phyloP scores from a whole-genome alignment of 2,329 filamentous ascomycete genomes.

The Elsinoe batatas region DNA sequence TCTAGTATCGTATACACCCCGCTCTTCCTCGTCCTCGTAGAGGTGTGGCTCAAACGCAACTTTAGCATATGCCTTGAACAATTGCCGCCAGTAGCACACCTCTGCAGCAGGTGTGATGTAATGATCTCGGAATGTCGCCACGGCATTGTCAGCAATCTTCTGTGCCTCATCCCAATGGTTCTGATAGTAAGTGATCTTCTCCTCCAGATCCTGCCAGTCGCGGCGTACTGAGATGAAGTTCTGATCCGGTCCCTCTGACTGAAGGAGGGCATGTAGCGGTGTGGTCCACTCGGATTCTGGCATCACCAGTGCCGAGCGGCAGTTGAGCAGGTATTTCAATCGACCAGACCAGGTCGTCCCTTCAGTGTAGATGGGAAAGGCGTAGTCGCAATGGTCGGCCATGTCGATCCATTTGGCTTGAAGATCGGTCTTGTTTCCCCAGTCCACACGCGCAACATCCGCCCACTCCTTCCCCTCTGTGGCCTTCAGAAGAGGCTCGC shows the following conservation, averaged over 20 bases:
- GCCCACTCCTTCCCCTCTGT: constrained; percentile 27
- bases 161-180: constrained; percentile 19
- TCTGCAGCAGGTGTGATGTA: constrained; percentile 24
- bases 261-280: constrained; percentile 22
- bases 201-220: constrained; percentile 22
- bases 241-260: constrained; percentile 19
- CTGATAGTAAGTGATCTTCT: constrained; percentile 21
- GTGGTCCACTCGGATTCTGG: constrained; percentile 22
- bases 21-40: constrained; percentile 9
- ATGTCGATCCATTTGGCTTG: constrained; percentile 12
- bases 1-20: not conserved
- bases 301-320: constrained; percentile 21
- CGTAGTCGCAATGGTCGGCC: constrained; percentile 21
- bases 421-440: constrained; percentile 12
- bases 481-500: constrained; percentile 24
- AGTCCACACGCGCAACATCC: constrained; percentile 25
- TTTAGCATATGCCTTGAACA: constrained; percentile 24
- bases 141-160: constrained; percentile 21
- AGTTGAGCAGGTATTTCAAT: constrained; percentile 24
- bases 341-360: constrained; percentile 23
- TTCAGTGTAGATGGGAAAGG: constrained; percentile 23
- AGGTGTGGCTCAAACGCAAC: constrained; percentile 22
- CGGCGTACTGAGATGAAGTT: constrained; percentile 22
- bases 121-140: constrained; percentile 20
- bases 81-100: constrained; percentile 24